Percentiles rank a stretch among this genome's conserved stretches.
Conservation (phyloP, 129 eudicot species). For the Deinandra increscens region DNA sequence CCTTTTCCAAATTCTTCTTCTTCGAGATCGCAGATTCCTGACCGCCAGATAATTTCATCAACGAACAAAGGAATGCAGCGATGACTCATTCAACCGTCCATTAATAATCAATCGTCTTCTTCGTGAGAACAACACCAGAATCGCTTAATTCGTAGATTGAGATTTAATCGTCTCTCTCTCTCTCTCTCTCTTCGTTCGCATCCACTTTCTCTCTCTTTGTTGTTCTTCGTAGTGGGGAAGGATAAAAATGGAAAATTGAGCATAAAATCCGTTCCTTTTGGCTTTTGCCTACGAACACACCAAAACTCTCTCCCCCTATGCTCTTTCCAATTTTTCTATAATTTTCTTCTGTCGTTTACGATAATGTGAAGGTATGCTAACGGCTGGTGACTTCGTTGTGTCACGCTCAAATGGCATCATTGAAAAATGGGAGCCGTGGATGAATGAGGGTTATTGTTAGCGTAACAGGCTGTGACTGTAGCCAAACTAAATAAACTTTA, state of each 20-base stretch:
- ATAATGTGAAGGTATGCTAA: constrained; percentile 5
- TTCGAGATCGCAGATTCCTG: constrained; percentile 33
- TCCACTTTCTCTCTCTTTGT: constrained; percentile 29
- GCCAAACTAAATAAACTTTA: constrained; percentile 1
- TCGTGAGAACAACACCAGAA: constrained; percentile 22
- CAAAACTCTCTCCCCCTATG: background rate
- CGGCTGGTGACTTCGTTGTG: background rate
- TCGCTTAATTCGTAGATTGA: constrained; percentile 33
- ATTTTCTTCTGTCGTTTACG: constrained; percentile 25
- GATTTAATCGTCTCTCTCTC: constrained; percentile 25
- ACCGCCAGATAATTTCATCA: constrained; percentile 27
- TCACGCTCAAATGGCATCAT: constrained; percentile 1
- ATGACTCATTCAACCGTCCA: constrained; percentile 13
- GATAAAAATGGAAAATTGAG: constrained; percentile 6
- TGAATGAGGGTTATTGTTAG: background rate
- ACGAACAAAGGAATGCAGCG: constrained; percentile 23
- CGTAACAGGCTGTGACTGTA: constrained; percentile 18
- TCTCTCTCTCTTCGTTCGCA: constrained; percentile 10
- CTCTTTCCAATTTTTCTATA: constrained; percentile 7
- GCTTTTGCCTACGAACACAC: constrained; percentile 3
- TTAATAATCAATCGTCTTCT: constrained; percentile 21
- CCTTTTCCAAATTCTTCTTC: constrained; percentile 24
- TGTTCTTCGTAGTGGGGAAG: background rate
- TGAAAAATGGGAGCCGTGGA: background rate
- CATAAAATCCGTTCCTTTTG: background rate